Evolutionary conservation across 495 filamentous ascomycete genomes (phyloP).

Genomic region (Penicillium paradoxum): DNA sequence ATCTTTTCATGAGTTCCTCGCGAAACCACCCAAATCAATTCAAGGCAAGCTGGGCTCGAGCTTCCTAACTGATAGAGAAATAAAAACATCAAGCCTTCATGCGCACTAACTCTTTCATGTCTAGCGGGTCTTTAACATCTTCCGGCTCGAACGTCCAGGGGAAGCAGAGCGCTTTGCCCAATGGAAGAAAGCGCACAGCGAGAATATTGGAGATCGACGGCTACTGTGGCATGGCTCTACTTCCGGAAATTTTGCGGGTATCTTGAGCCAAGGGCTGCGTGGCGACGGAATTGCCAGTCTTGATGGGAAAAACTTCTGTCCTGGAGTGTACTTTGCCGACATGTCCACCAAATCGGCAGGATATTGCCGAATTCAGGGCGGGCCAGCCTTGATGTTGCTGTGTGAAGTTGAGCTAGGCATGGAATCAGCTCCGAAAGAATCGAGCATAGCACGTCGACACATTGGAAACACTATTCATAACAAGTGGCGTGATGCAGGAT

Average conservation of each 20-base stretch:
- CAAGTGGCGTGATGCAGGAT: slow-evolving; percentile 7
- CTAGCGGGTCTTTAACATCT: slow-evolving; percentile 41
- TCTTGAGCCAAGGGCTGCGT: slow-evolving; percentile 68
- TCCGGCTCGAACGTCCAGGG: slow-evolving; percentile 63
- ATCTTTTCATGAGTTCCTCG: neutral
- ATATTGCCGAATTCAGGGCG: neutral
- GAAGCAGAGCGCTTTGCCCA: slow-evolving; percentile 58
- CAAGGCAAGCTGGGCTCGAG: neutral
- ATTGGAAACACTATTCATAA: neutral
- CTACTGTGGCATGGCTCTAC: slow-evolving; percentile 73
- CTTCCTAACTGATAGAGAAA: neutral
- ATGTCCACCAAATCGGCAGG: slow-evolving; percentile 10
- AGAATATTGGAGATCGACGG: slow-evolving; percentile 44
- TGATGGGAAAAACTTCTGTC: neutral
- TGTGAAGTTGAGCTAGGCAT: slow-evolving; percentile 15
- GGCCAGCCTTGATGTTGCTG: slow-evolving; percentile 5
- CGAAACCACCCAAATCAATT: neutral
- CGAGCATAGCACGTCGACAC: neutral
- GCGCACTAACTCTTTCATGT: neutral
- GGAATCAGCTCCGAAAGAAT: neutral
- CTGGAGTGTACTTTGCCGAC: slow-evolving; percentile 14
- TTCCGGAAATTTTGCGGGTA: slow-evolving; percentile 64
- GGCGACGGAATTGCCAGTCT: neutral
- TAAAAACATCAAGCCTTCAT: too few relatives aligned
- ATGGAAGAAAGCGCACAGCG: slow-evolving; percentile 33